Evolutionary conservation across 2,329 filamentous ascomycete species (phyloP), one percentile per base, ranked within the genome.

Genomic region (Cryphonectria radicalis): DNA sequence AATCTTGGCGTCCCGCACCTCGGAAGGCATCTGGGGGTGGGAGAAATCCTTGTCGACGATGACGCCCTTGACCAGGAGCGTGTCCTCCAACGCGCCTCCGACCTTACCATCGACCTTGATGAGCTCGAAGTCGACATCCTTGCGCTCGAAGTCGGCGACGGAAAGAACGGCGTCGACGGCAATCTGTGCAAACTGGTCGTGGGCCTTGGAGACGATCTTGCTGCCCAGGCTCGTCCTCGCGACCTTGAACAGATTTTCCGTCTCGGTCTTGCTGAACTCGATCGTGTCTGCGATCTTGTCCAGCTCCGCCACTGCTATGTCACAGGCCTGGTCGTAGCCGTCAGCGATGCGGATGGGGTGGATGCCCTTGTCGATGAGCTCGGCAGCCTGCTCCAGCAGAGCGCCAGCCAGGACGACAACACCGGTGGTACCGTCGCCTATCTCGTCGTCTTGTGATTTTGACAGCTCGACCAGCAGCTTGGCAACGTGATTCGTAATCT

Each of bases 11-110:
- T 99, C 94, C 77, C 87, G 89, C 75, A 99, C 95, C 83, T 98
- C 94, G 66, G 92, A 93, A 14, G 96, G 96, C 96, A 99, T 99
- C 85, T 99, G 96, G 17, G 96, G 96, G 82, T 99, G 96, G 50
- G 96, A 98, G 83, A 99, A 99, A 85, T 99, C 97, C 87, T 99
- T 99, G 89, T 99, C 96, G 81, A 99, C 89, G 81, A 99, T 97
- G 75, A 99, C 96, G 81, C 96, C 96, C 85, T 98, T 97, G 77
- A 99, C 95, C 60, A 99, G 90, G 42, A 98, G 84, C 7, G 95
- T 93, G 82, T 99, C 96, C 82, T 98, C 95, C 25, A 99, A 88
- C 40, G 95, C 84, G 72, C 97, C 96, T 77, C 96, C 96, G 50
- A 98, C 94, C 87, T 99, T 99, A 78, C 96, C 95, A 79, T 99